phyloP scores from a whole-genome alignment of 495 filamentous ascomycete species.

The Corynascus novoguineensis region DNA sequence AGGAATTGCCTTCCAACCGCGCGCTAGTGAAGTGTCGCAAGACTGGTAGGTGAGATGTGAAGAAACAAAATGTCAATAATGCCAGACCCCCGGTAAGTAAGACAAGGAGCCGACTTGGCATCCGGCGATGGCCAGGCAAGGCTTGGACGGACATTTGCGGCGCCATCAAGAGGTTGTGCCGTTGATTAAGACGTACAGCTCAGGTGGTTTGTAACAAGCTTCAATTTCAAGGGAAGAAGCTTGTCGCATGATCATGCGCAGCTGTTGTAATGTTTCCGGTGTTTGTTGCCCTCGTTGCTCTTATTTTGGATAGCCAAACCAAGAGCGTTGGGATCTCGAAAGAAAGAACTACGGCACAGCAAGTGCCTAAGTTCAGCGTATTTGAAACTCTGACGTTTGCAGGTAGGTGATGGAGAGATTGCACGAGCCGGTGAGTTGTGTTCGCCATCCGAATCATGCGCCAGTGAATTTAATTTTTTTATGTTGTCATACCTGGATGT shows the following conservation, averaged over 20 bases:
- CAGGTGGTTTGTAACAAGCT: not conserved
- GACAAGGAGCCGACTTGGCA: not conserved
- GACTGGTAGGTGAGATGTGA: conserved; percentile 3
- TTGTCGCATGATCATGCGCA: not conserved
- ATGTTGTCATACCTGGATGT: too few relatives aligned
- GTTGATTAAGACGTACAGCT: not conserved
- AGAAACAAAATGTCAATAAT: conserved; percentile 12
- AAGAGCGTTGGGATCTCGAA: not conserved
- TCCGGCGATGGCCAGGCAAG: not conserved
- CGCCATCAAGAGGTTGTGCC: not conserved
- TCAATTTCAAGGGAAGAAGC: not conserved
- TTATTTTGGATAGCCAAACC: too few relatives aligned
- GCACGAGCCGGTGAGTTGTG: too few relatives aligned
- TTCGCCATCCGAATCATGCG: too few relatives aligned
- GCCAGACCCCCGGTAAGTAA: conserved; percentile 4
- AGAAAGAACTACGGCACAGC: not conserved
- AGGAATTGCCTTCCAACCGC: not conserved
- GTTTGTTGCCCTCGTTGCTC: too few relatives aligned
- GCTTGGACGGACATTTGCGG: not conserved
- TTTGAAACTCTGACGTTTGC: not conserved
- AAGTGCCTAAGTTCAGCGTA: not conserved
- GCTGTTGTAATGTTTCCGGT: too few relatives aligned
- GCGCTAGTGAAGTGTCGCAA: not conserved
- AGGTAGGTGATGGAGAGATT: too few relatives aligned
- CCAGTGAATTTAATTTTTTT: too few relatives aligned